A percentile compares a stretch with the other conserved stretches of the same genome.
phyloP scores from a whole-genome alignment of 2,329 filamentous ascomycete genomes.

The Stachybotrys chartarum region DNA sequence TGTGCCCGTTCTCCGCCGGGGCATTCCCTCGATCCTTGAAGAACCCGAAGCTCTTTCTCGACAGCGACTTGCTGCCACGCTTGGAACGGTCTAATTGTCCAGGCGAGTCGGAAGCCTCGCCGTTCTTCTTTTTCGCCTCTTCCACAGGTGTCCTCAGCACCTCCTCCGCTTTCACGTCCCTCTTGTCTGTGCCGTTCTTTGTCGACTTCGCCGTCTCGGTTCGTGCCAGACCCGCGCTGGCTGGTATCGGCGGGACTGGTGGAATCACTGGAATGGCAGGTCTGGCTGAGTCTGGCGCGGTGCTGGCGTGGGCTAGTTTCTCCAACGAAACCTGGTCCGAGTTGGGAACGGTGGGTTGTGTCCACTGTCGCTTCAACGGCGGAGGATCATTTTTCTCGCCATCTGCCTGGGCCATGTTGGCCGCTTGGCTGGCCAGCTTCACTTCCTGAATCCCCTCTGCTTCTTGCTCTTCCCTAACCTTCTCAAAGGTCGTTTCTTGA shows the following conservation, averaged over 20 bases:
- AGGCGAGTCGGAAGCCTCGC: constrained; percentile 39
- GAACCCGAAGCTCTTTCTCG: constrained; percentile 67
- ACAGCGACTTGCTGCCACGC: constrained; percentile 70
- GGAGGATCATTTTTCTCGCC: constrained; percentile 34
- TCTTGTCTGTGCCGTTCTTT: constrained; percentile 54
- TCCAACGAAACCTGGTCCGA: constrained; percentile 46
- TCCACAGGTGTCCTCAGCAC: constrained; percentile 32
- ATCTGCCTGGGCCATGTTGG: constrained; percentile 45
- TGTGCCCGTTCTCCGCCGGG: constrained; percentile 9
- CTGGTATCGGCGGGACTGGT: not conserved
- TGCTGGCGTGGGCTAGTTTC: constrained; percentile 58
- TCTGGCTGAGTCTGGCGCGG: constrained; percentile 42
- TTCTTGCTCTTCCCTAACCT: constrained; percentile 70
- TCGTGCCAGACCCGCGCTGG: constrained; percentile 6
- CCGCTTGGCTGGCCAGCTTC: constrained; percentile 47
- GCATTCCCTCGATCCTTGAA: constrained; percentile 41
- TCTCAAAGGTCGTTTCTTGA: constrained; percentile 74
- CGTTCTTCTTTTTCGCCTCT: constrained; percentile 36
- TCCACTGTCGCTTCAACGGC: constrained; percentile 42
- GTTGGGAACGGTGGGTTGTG: constrained; percentile 37
- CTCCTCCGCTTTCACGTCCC: constrained; percentile 61
- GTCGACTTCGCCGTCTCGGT: constrained; percentile 17
- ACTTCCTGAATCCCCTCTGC: constrained; percentile 64
- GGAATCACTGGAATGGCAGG: constrained; percentile 9
- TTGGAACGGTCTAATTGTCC: constrained; percentile 59